Percentiles rank a stretch among this genome's conserved stretches.
Evolutionary conservation across 306 rosid species (phyloP).

Genomic region (Lagenaria siceraria): DNA sequence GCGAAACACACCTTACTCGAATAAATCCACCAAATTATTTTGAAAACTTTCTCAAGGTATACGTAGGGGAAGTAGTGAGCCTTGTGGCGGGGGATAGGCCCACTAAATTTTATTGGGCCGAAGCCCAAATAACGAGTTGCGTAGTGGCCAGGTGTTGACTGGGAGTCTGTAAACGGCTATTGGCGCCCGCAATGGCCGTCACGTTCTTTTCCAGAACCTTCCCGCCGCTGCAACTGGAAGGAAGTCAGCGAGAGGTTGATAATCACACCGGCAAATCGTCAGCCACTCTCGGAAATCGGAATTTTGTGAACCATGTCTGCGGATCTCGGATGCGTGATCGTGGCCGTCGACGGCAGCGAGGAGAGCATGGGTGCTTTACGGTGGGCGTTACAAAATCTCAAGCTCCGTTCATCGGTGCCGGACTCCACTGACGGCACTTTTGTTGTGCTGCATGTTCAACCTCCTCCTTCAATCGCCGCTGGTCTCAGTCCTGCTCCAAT

Average conservation of each 20-base stretch:
- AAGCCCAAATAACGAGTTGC: not conserved
- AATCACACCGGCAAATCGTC: not conserved
- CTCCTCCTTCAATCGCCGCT: constrained; percentile 64
- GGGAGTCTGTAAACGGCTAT: not conserved
- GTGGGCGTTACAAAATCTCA: constrained; percentile 78
- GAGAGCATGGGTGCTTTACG: constrained; percentile 70
- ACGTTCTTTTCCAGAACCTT: not conserved
- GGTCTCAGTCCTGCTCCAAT: constrained; percentile 64
- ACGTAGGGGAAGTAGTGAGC: not conserved
- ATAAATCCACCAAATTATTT: too few relatives aligned
- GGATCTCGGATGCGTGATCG: constrained; percentile 44
- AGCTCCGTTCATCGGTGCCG: constrained; percentile 41
- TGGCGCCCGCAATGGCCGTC: not conserved
- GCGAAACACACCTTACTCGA: too few relatives aligned
- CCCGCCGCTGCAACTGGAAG: not conserved
- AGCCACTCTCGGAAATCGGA: not conserved
- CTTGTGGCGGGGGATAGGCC: not conserved
- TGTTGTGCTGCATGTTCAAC: constrained; percentile 59
- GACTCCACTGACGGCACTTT: constrained; percentile 27
- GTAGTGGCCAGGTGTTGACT: not conserved
- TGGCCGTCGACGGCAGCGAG: constrained; percentile 77
- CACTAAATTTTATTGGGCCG: not conserved
- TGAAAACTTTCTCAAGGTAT: too few relatives aligned
- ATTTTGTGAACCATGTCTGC: constrained; percentile 28
- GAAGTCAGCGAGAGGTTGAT: not conserved